Base-by-base conservation (phyloP, 257 asterid species). In the Scutellaria barbata region DNA sequence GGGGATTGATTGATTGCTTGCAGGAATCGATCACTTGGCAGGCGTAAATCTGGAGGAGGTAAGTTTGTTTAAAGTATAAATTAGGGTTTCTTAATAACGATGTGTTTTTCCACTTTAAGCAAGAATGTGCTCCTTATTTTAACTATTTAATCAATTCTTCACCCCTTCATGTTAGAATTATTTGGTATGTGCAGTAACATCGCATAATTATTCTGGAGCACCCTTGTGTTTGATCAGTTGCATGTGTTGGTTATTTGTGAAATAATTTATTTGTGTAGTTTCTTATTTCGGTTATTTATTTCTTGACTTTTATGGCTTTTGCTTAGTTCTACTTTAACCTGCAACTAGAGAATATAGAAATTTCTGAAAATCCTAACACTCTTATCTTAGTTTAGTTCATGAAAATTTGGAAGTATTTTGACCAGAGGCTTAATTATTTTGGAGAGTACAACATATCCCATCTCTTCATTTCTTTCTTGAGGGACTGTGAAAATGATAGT, bases 1-100 rank as follows among this genome's bases (percentile, higher is more conserved):
- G 30, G 45, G 68, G 67, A 55, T 80, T 55, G 18, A 45, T 77
- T 74, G 50, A 43, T 54, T 80, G 72, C 88, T 22, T 80, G 78
- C 94, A 90, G 98, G 90, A 87, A 86, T 65, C 95, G 97, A 47
- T 77, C 91, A 16, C 87, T 85, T 45, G 95, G 96, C 52, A 84
- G 98, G 85, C 98, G 96, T 73, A 93, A 90, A 82, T 90, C 97
- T 76, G 98, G 97, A 74, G 97, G 92, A 77, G 96, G 98, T 89
- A 68, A 77, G 78, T 64, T 63, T 43, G 66, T 64, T 63, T 30
- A 25, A 58, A 50, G 76, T 73, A 30, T 47, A 54, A 58, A 61
- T 58, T 74, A 71, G 47, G 80, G 46, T 77, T 72, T 66, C 52
- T 37, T 42, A 12, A 46, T 64, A 10, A 40, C 20, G 30, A 42